These are phyloP conservation scores for Avena insularis DNA, from an alignment of 176 grass and related monocot species.

Conservation along the genomic window DNA sequence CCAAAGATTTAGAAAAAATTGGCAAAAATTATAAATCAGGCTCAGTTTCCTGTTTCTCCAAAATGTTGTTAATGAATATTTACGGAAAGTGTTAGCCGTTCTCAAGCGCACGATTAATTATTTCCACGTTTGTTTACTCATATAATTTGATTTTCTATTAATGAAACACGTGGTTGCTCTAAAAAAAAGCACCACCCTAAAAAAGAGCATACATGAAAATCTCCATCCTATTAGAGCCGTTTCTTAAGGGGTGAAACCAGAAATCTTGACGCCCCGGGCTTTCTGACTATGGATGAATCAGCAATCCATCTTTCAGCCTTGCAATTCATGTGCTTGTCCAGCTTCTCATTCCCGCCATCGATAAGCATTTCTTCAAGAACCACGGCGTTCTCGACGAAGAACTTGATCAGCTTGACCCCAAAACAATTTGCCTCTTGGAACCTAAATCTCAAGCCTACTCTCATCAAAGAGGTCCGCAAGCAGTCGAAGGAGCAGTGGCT, in stretches of 20 bases:
- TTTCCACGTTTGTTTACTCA: too few relatives aligned
- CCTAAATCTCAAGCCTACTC: background rate
- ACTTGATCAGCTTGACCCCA: constrained; percentile 2
- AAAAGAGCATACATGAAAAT: too few relatives aligned
- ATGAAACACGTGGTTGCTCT: too few relatives aligned
- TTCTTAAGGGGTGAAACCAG: background rate
- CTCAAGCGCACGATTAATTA: too few relatives aligned
- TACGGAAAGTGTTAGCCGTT: too few relatives aligned
- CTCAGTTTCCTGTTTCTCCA: too few relatives aligned
- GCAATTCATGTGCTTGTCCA: background rate
- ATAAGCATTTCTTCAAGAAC: background rate
- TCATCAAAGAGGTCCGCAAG: background rate
- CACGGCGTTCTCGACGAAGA: background rate
- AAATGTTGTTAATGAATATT: too few relatives aligned
- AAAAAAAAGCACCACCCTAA: too few relatives aligned
- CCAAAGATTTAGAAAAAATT: too few relatives aligned
- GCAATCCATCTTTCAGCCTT: background rate
- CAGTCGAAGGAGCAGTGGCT: background rate
- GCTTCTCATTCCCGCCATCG: background rate
- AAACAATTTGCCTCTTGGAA: background rate
- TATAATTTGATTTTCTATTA: too few relatives aligned
- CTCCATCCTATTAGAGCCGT: too few relatives aligned
- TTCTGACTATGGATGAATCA: background rate
- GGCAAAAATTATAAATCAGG: too few relatives aligned
- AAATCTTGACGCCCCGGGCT: background rate